Evolutionary conservation across 2,329 filamentous ascomycete species (phyloP).

Genomic region (Aspergillus alliaceus): DNA sequence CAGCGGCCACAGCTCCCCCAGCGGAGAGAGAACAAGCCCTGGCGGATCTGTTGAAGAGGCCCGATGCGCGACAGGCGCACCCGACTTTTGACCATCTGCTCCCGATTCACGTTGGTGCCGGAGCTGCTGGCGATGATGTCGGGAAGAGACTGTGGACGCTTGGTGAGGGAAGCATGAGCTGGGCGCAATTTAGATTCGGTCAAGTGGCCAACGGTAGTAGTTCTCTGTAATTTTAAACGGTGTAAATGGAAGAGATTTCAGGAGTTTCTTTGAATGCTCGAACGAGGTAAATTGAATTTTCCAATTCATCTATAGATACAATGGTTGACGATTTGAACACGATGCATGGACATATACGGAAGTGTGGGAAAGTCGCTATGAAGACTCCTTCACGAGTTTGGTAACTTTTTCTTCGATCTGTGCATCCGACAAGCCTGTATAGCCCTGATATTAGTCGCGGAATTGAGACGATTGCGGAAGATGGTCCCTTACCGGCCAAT

Average conservation of each 20-base stretch:
- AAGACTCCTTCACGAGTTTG: constrained; percentile 57
- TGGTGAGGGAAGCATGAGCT: constrained; percentile 53
- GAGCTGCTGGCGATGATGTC: constrained; percentile 52
- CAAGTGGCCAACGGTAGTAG: constrained; percentile 27
- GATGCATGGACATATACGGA: constrained; percentile 27
- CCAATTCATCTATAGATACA: constrained; percentile 44
- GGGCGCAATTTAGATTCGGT: constrained; percentile 57
- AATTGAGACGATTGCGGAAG: not conserved
- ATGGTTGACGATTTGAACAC: constrained; percentile 25
- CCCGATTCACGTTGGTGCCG: constrained; percentile 59
- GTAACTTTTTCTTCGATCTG: constrained; percentile 69
- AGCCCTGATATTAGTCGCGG: constrained; percentile 13
- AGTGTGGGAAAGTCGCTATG: constrained; percentile 27
- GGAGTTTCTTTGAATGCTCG: not conserved
- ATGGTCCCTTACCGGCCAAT: constrained; percentile 54
- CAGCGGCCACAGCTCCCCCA: constrained; percentile 56
- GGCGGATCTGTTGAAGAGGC: constrained; percentile 47
- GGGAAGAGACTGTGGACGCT: constrained; percentile 51
- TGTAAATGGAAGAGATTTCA: constrained; percentile 1
- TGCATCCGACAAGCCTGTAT: constrained; percentile 64
- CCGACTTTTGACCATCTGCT: constrained; percentile 64
- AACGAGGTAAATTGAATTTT: constrained; percentile 12
- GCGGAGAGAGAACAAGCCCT: constrained; percentile 46
- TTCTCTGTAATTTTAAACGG: constrained; percentile 20
- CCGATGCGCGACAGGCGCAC: constrained; percentile 61